A percentile compares a stretch with the other conserved stretches of the same genome.
These are phyloP conservation scores for Bipolaris zeicola DNA, from an alignment of 2,329 filamentous ascomycete species.

Conservation along the genomic window DNA sequence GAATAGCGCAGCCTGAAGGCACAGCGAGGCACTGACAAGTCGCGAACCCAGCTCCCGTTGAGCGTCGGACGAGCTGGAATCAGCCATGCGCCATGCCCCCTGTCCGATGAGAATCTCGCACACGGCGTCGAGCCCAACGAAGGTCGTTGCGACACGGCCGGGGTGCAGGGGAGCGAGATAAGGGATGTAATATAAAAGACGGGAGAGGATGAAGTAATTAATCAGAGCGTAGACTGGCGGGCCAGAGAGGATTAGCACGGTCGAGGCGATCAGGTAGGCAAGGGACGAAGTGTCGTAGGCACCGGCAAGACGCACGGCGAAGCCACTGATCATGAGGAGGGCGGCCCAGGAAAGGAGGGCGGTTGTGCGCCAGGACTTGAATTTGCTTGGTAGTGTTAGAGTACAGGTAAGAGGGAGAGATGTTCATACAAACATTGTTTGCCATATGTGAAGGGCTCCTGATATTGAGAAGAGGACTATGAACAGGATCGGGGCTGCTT, in stretches of 20 bases:
- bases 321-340: conserved; percentile 62
- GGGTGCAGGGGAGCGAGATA: conserved; percentile 64
- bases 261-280: conserved; percentile 49
- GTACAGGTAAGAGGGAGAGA: not conserved
- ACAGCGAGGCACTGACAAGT: conserved; percentile 57
- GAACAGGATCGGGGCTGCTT: conserved; percentile 61
- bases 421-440: conserved; percentile 57
- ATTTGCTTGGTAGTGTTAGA: conserved; percentile 49
- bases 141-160: conserved; percentile 63
- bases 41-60: conserved; percentile 52
- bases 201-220: conserved; percentile 66
- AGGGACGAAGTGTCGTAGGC: conserved; percentile 57
- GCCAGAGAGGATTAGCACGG: conserved; percentile 48
- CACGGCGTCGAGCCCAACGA: conserved; percentile 58
- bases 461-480: conserved; percentile 56
- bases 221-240: conserved; percentile 65
- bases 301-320: conserved; percentile 60
- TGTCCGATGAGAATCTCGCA: conserved; percentile 60
- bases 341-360: conserved; percentile 61
- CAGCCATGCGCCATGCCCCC: conserved; percentile 56
- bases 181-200: conserved; percentile 66
- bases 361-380: conserved; percentile 63
- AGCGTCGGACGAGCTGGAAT: conserved; percentile 43
- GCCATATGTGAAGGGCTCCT: conserved; percentile 58
- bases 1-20: conserved; percentile 59